Evolutionary conservation across 2,329 filamentous ascomycete genomes (phyloP), one percentile per base, ranked within the genome.

Genomic region (Colletotrichum sp.): DNA sequence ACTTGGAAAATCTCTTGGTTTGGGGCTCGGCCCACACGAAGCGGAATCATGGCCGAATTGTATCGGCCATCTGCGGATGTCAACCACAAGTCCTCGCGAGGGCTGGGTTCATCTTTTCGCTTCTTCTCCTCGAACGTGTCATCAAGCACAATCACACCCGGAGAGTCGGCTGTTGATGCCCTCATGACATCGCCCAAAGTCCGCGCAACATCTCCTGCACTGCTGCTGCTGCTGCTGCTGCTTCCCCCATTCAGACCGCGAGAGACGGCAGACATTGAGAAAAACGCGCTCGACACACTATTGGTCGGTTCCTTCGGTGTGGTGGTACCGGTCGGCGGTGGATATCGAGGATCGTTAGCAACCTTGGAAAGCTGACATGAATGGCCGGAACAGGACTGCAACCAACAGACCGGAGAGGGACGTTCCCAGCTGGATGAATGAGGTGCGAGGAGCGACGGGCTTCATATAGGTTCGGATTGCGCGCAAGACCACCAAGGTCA

Each of bases 61-160:
- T 87, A 89, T 60, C 88, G 85, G 68, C 87, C 88, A 78, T 89
- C 87, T 25, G 83, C 84, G n/a, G 86, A 88, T 69, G 86, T 86
- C 61, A 89, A 79, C 87, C 87, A 89, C 28, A 89, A 82, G 78
- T 89, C 88, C 71, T 87, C 85, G 73, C 83, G 85, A 9, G 84
- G 85, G 78, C 87, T 83, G 44, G 85, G 80, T 6, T 79, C 68
- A 55, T 85, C 83, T 36, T 81, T 83, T 9, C 79, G 78, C 68
- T 80, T 79, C 30, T 79, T 72, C 5, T 82, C 82, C 27, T 82
- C 82, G 25, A 82, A 80, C 36, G 84, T 76, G 19, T 80, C 80
- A 27, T 86, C 84, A 59, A 88, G 72, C 16, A 87, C 85, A 27
- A 87, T 82, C 16, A 87, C 81, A 64, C 82, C 83, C 11, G 86